A percentile compares a stretch with the other conserved stretches of the same genome.
phyloP scores from a whole-genome alignment of 2,329 filamentous ascomycete genomes.

The Venturia asperata region DNA sequence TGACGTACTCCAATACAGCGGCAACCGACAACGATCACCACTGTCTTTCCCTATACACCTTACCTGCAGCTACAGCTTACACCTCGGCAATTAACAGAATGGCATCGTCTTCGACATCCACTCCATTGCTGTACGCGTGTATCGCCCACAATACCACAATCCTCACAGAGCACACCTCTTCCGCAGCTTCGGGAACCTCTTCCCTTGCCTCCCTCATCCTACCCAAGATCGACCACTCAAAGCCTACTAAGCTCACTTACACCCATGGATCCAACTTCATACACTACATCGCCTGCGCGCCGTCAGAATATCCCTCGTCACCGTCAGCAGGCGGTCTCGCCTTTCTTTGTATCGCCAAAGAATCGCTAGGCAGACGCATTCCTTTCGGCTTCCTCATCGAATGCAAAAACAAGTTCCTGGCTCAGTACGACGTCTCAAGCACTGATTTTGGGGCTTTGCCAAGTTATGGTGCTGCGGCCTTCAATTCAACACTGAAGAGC shows the following conservation, averaged over 20 bases:
- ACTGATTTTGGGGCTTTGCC: conserved; percentile 73
- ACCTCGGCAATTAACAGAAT: neutral
- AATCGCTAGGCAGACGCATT: conserved; percentile 74
- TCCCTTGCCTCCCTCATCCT: conserved; percentile 89
- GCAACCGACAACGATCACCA: too few species aligned
- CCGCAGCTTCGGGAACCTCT: conserved; percentile 73
- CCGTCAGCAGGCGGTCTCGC: conserved; percentile 73
- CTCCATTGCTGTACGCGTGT: conserved; percentile 54
- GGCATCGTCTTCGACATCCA: conserved; percentile 31
- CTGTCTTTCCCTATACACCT: neutral
- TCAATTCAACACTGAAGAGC: conserved; percentile 70
- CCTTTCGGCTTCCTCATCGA: conserved; percentile 90
- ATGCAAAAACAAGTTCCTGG: conserved; percentile 80
- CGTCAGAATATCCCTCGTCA: conserved; percentile 51
- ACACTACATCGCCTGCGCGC: conserved; percentile 86
- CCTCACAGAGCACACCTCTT: conserved; percentile 83
- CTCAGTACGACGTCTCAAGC: conserved; percentile 55
- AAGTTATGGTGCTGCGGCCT: conserved; percentile 81
- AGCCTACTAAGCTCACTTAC: conserved; percentile 84
- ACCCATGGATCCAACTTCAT: conserved; percentile 88
- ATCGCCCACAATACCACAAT: conserved; percentile 92
- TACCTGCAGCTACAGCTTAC: neutral
- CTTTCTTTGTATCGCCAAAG: conserved; percentile 82
- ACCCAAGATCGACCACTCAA: conserved; percentile 79
- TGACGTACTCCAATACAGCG: too few species aligned